Base-by-base conservation (phyloP, 495 filamentous ascomycete genomes). In the Venustampulla echinocandica region DNA sequence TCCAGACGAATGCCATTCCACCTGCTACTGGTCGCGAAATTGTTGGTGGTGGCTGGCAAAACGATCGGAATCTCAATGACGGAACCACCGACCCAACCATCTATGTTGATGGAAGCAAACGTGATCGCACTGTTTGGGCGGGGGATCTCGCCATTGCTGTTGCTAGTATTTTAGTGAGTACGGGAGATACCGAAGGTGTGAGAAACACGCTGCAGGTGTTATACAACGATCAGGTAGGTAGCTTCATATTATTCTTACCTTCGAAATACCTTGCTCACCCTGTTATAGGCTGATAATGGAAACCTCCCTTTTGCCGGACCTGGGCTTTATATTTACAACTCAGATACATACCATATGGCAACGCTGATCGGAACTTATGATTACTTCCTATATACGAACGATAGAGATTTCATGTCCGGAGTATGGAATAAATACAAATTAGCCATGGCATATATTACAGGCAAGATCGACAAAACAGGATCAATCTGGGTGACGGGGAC, bases 311-410 rank as follows among this genome's bases (percentile, higher is more conserved):
- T 53, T 23, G 74, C 75, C 18, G 77, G 80, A 0, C 76, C 76
- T 28, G 75, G 73, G 10, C 60, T 81, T 43, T 67, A 74, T 22
- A 71, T 76, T 35, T 71, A 70, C 40, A 60, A 67, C 27, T 75
- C 72, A 38, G 78, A 79, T 51, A 80, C 77, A 7, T 82, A 82
- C 55, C 78, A 82, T 51, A 76, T 80, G 71, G 75, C 73, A 69
- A 69, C 71, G 3, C 72, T 82, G 66, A 73, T 80, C 32, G 77
- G 78, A 15, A 79, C 74, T 10, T 79, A 77, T 54, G 78, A 80
- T 43, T 82, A 81, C 49, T 60, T 76, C 37, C 65, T 82, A 10
- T 79, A 68, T 52, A 78, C 75, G 4, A 69, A 74, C 32, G 74
- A 81, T 44, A 67, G 66, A 10, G 57, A 61, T 13, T 81, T 76